Evolutionary conservation across 768 basidiomycete species (phyloP), one percentile per base, ranked within the genome.

Genomic region (Leccinum arenicola): DNA sequence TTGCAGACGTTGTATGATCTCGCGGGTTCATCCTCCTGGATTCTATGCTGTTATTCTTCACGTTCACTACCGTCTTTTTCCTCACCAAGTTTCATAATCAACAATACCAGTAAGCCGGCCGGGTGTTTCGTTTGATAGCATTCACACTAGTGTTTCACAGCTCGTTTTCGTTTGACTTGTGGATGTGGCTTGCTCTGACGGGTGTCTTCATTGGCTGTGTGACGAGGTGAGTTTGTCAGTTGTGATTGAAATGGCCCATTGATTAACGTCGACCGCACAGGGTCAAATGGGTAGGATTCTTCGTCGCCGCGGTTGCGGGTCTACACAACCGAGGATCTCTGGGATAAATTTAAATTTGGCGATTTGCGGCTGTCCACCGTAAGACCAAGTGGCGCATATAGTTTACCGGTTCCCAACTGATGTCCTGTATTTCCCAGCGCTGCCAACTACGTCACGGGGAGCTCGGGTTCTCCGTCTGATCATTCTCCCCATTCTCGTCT

Each of bases 41-140:
- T 73, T 95, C 97, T 21, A 97, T 99, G 93, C 78, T 99, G n/a
- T 79, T 99, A 35, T 97, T 96, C 82, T 98, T 99, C 79, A 98
- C 97, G 43, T 93, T 98, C 81, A 87, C 92, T 69, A 95, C 95
- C 47, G 91, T 96, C 65, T 95, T 96, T 75, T 93, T 90, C 72
- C 78, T 98, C 52, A 86, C 92, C 51, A 97, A 95, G 75, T 98
- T 98, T 77, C 95, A 98, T 71, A 97, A 97, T 70, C 92, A 98
- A 73, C 93, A 95, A 78, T 90, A 88, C 65, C 86, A 91, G 94
- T 96, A 66, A 68, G 93, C 78, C 23, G 21, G 12, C 14, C 10
- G 12, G 25, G 6, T 31, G 2, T 17, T n/a, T 21, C 53, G 4
- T 14, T 17, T 45, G 3, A 17, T 15, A 15, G 52, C 8, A 14